Base-by-base conservation (phyloP, 2,329 filamentous ascomycete species). In the Penicillium frequentans region DNA sequence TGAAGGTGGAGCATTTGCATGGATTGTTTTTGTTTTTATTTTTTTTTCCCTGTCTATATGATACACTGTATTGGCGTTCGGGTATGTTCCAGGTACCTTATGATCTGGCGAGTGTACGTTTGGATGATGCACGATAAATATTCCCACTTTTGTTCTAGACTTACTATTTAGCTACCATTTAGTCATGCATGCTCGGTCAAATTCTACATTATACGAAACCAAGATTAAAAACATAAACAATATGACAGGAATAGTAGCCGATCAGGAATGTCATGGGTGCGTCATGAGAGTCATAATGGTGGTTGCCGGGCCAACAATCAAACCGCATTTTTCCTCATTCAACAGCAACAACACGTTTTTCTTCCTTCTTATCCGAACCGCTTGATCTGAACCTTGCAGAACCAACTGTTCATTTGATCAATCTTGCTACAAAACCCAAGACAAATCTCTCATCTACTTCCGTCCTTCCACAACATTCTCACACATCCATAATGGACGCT, bases 221-320 rank as follows among this genome's bases (percentile, higher is more conserved):
- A 29, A 29, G 27, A 11, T 29, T 6, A 21, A 23, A 21, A 42
- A 13, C 11, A 42, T 42, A 42, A 23, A 42, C 39, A 42, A 46
- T 10, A 43, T 27, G 23, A 19, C 39, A 31, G 45, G 16, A 43
- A 39, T 19, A 27, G 11, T 43, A 16, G 31, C 31, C 29, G 13
- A 45, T n/a, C 16, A 49, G 24, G 50, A 59, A 58, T 62, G 33
- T 42, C 37, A 33, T 24, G 23, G 49, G 54, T 49, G 55, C 54
- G 55, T 56, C 48, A 27, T 29, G 19, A 23, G 54, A 47, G 59
- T 59, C 49, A 52, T 26, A 26, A 26, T 8, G 26, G 9, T 50
- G 44, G 31, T 76, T 76, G 74, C 73, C 68, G 58, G 63, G 70
- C 62, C 72, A 75, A 76, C 73, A 75, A 76, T 76, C 74, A 58